Percentiles rank a stretch among this genome's conserved stretches.
These are phyloP conservation scores for Marchantia polymorpha DNA, from an alignment of 225 moss, liverwort and hornwort species.

Conservation along the genomic window DNA sequence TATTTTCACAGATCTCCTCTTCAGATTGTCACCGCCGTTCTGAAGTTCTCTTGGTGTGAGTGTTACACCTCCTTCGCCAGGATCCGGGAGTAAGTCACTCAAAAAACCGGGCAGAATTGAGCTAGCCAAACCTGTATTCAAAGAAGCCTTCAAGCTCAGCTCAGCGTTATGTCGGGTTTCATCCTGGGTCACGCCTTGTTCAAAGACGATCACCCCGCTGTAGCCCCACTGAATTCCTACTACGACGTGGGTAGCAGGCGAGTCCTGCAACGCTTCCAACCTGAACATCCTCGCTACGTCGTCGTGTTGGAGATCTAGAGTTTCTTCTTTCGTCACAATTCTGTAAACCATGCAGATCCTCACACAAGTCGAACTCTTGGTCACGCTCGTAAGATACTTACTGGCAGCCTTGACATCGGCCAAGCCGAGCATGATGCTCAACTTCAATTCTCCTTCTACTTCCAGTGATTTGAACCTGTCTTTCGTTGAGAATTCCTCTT, in stretches of 20 bases:
- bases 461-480: conserved; percentile 23
- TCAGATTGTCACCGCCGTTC: neutral
- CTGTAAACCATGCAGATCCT: conserved; percentile 13
- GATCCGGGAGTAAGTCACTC: conserved; percentile 12
- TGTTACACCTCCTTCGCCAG: neutral
- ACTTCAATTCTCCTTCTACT: conserved; percentile 21
- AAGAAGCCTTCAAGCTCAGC: conserved; percentile 20
- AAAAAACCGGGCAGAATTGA: conserved; percentile 1
- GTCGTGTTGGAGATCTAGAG: conserved; percentile 12
- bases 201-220: conserved; percentile 19
- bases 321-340: conserved; percentile 24
- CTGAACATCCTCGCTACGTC: conserved; percentile 12
- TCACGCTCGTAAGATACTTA: conserved; percentile 16
- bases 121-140: conserved; percentile 3
- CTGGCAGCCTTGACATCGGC: conserved; percentile 14
- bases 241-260: conserved; percentile 17
- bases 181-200: conserved; percentile 9
- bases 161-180: conserved; percentile 6
- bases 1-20: conserved; percentile 17
- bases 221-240: conserved; percentile 21
- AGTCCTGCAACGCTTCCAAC: conserved; percentile 17
- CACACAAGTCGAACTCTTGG: conserved; percentile 21
- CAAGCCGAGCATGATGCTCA: conserved; percentile 15
- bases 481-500: conserved; percentile 13
- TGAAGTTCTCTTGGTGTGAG: neutral